These are phyloP conservation scores for Conticribra guillardii DNA, from an alignment of 108 stramenopile genomes.

Conservation along the genomic window DNA sequence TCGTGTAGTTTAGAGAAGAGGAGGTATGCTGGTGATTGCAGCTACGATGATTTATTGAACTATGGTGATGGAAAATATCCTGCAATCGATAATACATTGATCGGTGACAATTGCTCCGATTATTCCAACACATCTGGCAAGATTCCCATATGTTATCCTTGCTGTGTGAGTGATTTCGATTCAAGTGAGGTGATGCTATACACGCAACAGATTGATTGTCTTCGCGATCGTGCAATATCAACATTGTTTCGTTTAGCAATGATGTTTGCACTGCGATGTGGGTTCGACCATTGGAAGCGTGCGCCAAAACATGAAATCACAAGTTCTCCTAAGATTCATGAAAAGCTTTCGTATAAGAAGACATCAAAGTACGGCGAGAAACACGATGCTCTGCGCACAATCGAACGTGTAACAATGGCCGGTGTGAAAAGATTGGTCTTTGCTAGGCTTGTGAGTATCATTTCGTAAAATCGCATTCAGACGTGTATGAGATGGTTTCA, in stretches of 20 bases:
- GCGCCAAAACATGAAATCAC: no score
- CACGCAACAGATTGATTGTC: no score
- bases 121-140: background rate
- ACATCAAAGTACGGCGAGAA: background rate
- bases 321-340: no score
- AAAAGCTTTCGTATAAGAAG: slow-evolving; percentile 1
- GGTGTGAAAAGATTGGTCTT: slow-evolving; percentile 1
- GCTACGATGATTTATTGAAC: background rate
- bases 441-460: no score
- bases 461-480: no score
- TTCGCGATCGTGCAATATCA: no score
- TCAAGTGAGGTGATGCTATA: no score
- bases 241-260: background rate
- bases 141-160: no score
- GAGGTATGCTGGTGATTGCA: background rate
- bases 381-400: background rate
- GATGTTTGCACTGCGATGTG: slow-evolving; percentile 17
- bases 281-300: slow-evolving; percentile 21
- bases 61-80: background rate
- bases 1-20: background rate
- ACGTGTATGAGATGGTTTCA: no score
- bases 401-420: background rate
- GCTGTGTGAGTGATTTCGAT: no score
- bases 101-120: background rate
- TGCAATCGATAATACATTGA: background rate